These are phyloP conservation scores for Alternaria tenuissima DNA, from an alignment of 2,329 filamentous ascomycete species.

Conservation along the genomic window DNA sequence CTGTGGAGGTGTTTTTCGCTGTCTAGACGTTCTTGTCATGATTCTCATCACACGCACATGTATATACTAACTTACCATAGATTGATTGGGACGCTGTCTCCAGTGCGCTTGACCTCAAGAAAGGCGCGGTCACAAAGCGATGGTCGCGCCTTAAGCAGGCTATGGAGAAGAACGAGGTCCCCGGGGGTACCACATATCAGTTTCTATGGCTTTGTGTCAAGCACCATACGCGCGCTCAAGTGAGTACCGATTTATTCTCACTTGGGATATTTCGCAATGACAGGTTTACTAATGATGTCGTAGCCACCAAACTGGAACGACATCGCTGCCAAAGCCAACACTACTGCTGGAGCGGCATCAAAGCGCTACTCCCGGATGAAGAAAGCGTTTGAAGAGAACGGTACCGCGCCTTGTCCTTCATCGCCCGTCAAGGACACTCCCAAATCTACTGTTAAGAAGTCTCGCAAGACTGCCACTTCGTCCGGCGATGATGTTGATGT, in stretches of 20 bases:
- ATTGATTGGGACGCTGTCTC: constrained; percentile 43
- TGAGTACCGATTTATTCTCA: constrained; percentile 10
- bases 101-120: constrained; percentile 35
- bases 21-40: neutral
- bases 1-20: neutral
- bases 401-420: constrained; percentile 2
- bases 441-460: constrained; percentile 13
- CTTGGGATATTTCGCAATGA: neutral
- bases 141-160: constrained; percentile 45
- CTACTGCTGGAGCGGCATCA: constrained; percentile 40
- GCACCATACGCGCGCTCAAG: constrained; percentile 35
- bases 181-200: constrained; percentile 21
- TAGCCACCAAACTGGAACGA: constrained; percentile 37
- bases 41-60: neutral
- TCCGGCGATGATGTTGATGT: neutral
- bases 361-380: constrained; percentile 49
- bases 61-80: constrained; percentile 23
- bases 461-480: neutral
- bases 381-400: constrained; percentile 35
- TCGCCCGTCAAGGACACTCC: constrained; percentile 4
- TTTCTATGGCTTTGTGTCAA: constrained; percentile 45
- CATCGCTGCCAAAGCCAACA: constrained; percentile 38
- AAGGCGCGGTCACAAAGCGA: constrained; percentile 38
- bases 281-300: neutral
- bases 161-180: constrained; percentile 31